Evolutionary conservation across 73 alveolate genomes (phyloP), one percentile per base, ranked within the genome.

Genomic region (Tetrahymena borealis): DNA sequence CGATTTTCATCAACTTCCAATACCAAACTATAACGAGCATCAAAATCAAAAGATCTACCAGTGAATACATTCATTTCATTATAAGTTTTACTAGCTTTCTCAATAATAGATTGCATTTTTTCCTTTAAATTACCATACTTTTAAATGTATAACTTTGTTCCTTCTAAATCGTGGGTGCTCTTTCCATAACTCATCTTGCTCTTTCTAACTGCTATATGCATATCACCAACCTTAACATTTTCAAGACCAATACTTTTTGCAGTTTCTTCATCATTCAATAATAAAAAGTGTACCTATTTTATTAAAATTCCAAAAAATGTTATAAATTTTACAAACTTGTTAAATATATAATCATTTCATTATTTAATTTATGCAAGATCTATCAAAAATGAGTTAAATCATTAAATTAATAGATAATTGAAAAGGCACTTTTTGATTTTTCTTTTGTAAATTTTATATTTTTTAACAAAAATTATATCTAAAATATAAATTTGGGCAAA

Each of bases 1-100:
- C 90, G 90, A 38, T 92, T 92, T 36, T 78, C 90, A 92, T 92
- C 95, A 10, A 92, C 15, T 78, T 92, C 95, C 36, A 92, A 79
- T 0, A 92, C 92, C 32, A 92, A 78, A 9, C 92, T 78, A 31
- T 92, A 92, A 39, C 90, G 43, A 31, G 42, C 79, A 11, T 38
- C 43, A 13, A 78, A 78, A 13, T 91, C 95, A 33, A 92, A 92
- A 7, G 92, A 78, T 42, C 92, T 92, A 16, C 90, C 90, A 39
- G 93, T 38, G n/a, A 92, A 92, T 4, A 92, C 92, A 92, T 92
- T 92, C 37, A 12, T 39, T 35, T 92, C 92, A 92, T 92, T 78
- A 13, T 37, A 92, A 39, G 95, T 40, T n/a, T 78, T 11, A 15
- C 85, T 78, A 9, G 90, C 90, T 9, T 92, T 39, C 3, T 78